Base-by-base conservation (phyloP, 176 grass and related monocot species). In the Phyllostachys edulis region DNA sequence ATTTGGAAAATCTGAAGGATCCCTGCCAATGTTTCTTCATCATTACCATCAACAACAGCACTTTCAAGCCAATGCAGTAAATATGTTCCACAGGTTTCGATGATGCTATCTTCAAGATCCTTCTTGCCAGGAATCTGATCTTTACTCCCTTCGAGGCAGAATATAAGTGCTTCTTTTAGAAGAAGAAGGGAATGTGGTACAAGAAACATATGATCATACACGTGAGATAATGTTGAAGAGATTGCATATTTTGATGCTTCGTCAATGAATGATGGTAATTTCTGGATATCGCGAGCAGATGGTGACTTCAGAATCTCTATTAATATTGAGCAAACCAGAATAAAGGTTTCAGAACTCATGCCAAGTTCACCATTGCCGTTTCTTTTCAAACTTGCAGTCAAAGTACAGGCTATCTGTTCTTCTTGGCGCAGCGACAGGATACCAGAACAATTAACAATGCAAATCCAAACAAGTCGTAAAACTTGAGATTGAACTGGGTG, bases 1-100 rank as follows among this genome's bases (percentile, higher is more conserved):
- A 91, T 64, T 85, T 92, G 87, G 89, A 98, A 95, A 88, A 86
- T 89, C 77, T 98, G 85, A 84, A 98, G 87, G 73, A 98, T 88
- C 67, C 80, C 87, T 41, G 87, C 54, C 63, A 95, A 78, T 46
- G 81, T 62, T 89, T 95, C 89, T 69, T 95, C 93, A 87, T 93
- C 89, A 54, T 86, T 84, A 32, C 76, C 81, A 82, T 93, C 92
- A 82, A 82, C 73, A 81, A 87, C 63, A 76, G 85, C 86, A 84
- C 60, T 93, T 75, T 81, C 66, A 85, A 98, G 67, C 90, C 84
- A 98, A 88, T 84, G 87, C 26, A 98, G 39, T 79, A 98, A 84
- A 82, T 79, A 89, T 77, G 79, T 86, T 90, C 80, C 87, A 84
- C 92, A 95, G 52, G 85, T 91, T 90, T 85, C 83, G 46, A 92